Percentiles rank a stretch among this genome's conserved stretches.
Conservation (phyloP, 2,329 filamentous ascomycete species). For the Aurifilum marmelostoma region DNA sequence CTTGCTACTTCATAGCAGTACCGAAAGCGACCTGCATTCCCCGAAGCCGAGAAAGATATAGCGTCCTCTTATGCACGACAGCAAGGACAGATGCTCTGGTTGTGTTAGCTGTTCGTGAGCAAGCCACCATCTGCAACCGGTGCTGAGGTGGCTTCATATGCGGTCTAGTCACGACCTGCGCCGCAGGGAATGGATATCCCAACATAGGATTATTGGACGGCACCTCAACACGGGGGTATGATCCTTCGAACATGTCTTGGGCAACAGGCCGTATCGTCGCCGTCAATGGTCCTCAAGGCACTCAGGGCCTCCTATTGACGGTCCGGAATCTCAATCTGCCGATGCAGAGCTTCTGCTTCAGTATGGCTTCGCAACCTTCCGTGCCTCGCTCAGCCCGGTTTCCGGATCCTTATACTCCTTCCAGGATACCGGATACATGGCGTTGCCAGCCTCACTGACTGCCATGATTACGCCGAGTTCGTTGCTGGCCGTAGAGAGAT, state of each 20-base stretch:
- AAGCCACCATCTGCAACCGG: background rate
- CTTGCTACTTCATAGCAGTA: background rate
- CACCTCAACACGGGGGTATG: background rate
- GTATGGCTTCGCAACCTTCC: constrained; percentile 94
- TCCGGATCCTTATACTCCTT: constrained; percentile 88
- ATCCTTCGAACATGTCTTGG: background rate
- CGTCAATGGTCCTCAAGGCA: background rate
- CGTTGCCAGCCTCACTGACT: constrained; percentile 81
- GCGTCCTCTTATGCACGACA: background rate
- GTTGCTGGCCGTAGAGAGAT: constrained; percentile 89
- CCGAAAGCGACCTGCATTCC: background rate
- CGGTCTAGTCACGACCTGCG: background rate
- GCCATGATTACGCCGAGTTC: constrained; percentile 94
- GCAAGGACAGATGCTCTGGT: background rate
- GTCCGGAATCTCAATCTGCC: background rate
- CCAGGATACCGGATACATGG: constrained; percentile 94
- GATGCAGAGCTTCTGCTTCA: constrained; percentile 47
- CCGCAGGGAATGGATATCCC: background rate
- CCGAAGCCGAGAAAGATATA: background rate
- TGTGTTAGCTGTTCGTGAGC: background rate
- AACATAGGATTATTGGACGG: background rate
- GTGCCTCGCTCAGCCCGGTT: constrained; percentile 73
- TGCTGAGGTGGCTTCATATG: background rate
- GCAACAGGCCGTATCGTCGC: background rate
- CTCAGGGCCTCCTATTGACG: background rate